These are phyloP conservation scores for Naegleria lovaniensis DNA, from an alignment of 208 protist species.

Conservation along the genomic window DNA sequence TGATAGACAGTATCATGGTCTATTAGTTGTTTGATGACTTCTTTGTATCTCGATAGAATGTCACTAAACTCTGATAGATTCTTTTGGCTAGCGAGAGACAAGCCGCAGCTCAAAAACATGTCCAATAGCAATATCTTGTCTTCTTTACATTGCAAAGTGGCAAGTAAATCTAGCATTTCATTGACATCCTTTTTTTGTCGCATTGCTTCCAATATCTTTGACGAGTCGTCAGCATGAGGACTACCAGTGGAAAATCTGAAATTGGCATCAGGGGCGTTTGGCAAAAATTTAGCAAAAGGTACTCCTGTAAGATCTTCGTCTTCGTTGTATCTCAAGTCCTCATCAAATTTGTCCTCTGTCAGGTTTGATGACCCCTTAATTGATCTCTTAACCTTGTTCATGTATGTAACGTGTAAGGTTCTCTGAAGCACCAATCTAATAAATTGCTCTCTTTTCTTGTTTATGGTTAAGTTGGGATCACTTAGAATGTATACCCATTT, in stretches of 20 bases:
- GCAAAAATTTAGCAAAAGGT: conserved; percentile 1
- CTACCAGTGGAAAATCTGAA: neutral
- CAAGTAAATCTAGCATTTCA: neutral
- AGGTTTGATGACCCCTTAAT: neutral
- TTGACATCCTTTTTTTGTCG: neutral
- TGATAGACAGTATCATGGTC: neutral
- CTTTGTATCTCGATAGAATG: neutral
- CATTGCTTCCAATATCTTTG: neutral
- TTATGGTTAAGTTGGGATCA: neutral
- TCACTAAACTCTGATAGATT: neutral
- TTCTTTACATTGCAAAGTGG: neutral
- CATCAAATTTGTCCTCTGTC: neutral
- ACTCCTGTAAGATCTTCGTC: neutral
- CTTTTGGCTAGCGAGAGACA: neutral
- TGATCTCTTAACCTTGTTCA: neutral
- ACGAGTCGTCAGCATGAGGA: neutral
- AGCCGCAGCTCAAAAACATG: neutral
- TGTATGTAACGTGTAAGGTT: neutral
- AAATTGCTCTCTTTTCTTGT: neutral
- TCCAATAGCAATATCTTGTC: neutral
- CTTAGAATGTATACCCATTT: neutral
- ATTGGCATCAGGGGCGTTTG: neutral
- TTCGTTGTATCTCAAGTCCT: neutral
- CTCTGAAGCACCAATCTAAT: neutral
- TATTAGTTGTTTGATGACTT: neutral